phyloP scores from a whole-genome alignment of 768 basidiomycete species.

The Obba rivulosa region DNA sequence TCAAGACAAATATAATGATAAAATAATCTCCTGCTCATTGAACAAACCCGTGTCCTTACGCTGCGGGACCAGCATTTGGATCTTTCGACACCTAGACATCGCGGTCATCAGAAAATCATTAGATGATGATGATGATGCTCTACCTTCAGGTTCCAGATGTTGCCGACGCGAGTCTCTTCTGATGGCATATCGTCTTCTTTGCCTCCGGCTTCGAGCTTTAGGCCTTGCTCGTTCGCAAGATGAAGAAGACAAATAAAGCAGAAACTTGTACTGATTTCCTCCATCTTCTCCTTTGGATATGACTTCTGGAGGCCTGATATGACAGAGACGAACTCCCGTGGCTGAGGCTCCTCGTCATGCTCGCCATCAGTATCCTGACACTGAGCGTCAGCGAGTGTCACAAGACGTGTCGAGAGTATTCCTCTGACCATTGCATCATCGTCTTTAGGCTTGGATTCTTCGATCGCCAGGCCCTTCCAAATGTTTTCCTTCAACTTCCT shows the following conservation, averaged over 20 bases:
- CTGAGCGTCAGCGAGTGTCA: not conserved
- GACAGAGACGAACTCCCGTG: conserved; percentile 71
- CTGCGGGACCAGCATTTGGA: conserved; percentile 18
- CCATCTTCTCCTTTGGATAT: conserved; percentile 93
- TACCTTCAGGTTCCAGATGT: conserved; percentile 77
- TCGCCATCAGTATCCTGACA: conserved; percentile 51
- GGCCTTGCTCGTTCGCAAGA: conserved; percentile 93
- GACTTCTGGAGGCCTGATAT: conserved; percentile 74
- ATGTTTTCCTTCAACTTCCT: conserved; percentile 97
- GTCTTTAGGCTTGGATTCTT: conserved; percentile 22
- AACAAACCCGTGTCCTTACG: conserved; percentile 10
- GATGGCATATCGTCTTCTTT: conserved; percentile 35
- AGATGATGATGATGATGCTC: not conserved
- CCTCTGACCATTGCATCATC: conserved; percentile 24
- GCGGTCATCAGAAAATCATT: not conserved
- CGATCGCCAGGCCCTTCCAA: conserved; percentile 87
- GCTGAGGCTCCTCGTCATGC: conserved; percentile 54
- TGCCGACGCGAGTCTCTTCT: conserved; percentile 49
- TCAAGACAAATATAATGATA: too few relatives aligned
- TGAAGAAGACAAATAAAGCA: conserved; percentile 98
- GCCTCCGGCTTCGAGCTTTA: conserved; percentile 63
- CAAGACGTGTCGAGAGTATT: not conserved
- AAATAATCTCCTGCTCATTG: not conserved
- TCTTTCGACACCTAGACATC: conserved; percentile 18
- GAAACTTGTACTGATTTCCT: conserved; percentile 97